Conservation (phyloP, 78 protist genomes). For the Speleostelium caveatum region DNA sequence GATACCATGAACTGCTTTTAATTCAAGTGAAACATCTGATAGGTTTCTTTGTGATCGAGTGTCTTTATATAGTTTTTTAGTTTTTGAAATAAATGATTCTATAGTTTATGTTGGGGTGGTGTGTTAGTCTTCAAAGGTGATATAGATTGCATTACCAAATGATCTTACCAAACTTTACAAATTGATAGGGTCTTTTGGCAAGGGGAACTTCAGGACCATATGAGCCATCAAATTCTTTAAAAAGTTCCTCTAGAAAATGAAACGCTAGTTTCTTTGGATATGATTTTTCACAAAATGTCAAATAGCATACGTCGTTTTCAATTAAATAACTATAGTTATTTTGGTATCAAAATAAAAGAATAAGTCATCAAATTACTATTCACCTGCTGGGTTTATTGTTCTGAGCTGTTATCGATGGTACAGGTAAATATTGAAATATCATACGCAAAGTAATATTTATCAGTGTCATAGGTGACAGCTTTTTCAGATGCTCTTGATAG, state of each 20-base stretch:
- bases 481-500: conserved; percentile 68
- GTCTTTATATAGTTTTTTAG: conserved; percentile 82
- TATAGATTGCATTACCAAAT: not conserved
- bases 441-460: conserved; percentile 75
- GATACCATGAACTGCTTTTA: conserved; percentile 84
- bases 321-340: conserved; percentile 72
- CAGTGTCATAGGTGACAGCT: conserved; percentile 43
- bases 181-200: conserved; percentile 91
- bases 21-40: conserved; percentile 74
- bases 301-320: conserved; percentile 83
- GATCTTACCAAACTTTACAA: conserved; percentile 86
- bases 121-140: not conserved
- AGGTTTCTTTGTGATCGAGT: conserved; percentile 83
- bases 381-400: not conserved
- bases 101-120: not conserved
- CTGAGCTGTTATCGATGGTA: not conserved
- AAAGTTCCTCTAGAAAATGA: conserved; percentile 85
- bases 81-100: conserved; percentile 86
- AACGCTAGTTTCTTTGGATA: conserved; percentile 91
- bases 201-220: conserved; percentile 82
- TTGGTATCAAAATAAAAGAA: not conserved
- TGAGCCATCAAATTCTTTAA: conserved; percentile 71
- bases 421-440: not conserved
- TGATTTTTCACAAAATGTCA: conserved; percentile 81
- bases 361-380: not conserved